Conservation (phyloP, 208 protist species). For the Leptomonas seymouri region DNA sequence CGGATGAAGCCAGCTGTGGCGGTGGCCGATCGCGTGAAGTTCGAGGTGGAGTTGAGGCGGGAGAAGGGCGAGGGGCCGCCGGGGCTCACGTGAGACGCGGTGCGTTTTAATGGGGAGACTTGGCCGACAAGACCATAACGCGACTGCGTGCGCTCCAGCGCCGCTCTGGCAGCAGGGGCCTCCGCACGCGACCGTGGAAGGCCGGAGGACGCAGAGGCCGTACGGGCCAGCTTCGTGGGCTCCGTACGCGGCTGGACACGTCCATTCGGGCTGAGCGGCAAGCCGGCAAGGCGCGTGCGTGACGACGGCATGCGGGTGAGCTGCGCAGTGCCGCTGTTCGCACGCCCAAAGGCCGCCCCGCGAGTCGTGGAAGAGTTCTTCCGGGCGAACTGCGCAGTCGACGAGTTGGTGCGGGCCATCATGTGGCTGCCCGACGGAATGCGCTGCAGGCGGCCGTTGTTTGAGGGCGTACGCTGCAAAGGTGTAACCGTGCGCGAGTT, state of each 20-base stretch:
- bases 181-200: background rate
- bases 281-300: background rate
- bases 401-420: conserved; percentile 23
- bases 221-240: conserved; percentile 5
- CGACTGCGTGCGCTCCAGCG: conserved; percentile 23
- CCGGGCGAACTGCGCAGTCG: background rate
- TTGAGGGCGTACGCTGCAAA: conserved; percentile 25
- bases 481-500: conserved; percentile 20
- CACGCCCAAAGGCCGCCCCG: conserved; percentile 11
- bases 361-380: background rate
- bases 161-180: background rate
- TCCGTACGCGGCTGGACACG: conserved; percentile 26
- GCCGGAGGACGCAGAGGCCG: background rate
- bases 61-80: conserved; percentile 12
- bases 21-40: conserved; percentile 27
- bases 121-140: background rate
- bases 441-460: conserved; percentile 17
- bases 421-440: conserved; percentile 13
- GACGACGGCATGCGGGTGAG: conserved; percentile 14
- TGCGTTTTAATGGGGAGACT: conserved; percentile 31
- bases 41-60: conserved; percentile 7
- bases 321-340: conserved; percentile 21
- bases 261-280: background rate
- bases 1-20: conserved; percentile 14
- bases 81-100: conserved; percentile 22